phyloP scores from a whole-genome alignment of 2,329 filamentous ascomycete genomes.

The Waltergamsia citrina region DNA sequence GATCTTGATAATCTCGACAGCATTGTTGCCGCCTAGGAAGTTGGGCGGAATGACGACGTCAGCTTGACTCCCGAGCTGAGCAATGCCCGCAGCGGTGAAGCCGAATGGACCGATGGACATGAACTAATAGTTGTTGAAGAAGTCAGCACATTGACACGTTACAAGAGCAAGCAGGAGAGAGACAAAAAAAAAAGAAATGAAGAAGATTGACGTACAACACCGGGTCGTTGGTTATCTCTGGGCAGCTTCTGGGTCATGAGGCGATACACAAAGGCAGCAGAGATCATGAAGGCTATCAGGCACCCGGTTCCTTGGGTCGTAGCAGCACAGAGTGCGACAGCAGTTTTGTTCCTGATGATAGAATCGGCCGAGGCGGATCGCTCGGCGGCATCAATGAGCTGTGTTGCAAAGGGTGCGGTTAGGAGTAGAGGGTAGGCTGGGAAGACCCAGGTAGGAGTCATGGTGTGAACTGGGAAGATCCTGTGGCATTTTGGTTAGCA shows the following conservation, averaged over 20 bases:
- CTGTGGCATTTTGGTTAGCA: conserved; percentile 15
- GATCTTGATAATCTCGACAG: conserved; percentile 33
- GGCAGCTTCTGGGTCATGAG: conserved; percentile 85
- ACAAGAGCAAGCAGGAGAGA: conserved; percentile 1
- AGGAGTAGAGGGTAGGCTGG: conserved; percentile 75
- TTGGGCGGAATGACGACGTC: conserved; percentile 29
- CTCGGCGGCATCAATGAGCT: conserved; percentile 33
- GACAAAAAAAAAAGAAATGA: too few species aligned
- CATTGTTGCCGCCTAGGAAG: conserved; percentile 30
- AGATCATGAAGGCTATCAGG: conserved; percentile 64
- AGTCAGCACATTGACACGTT: too few species aligned
- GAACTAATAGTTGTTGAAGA: conserved; percentile 44
- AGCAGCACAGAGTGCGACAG: conserved; percentile 38
- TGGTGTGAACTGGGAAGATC: conserved; percentile 60
- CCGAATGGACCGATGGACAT: conserved; percentile 71
- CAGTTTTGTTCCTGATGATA: conserved; percentile 28
- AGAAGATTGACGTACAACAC: conserved; percentile 53
- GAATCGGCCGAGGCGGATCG: conserved; percentile 11
- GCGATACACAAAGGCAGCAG: conserved; percentile 74
- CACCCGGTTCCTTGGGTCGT: conserved; percentile 46
- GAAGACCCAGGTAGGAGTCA: conserved; percentile 87
- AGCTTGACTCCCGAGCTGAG: conserved; percentile 34
- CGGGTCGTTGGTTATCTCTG: conserved; percentile 63
- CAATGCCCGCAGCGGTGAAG: conserved; percentile 40
- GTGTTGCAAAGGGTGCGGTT: conserved; percentile 62